Base-by-base conservation (phyloP, 2,329 filamentous ascomycete species). In the Aspergillus fructus region DNA sequence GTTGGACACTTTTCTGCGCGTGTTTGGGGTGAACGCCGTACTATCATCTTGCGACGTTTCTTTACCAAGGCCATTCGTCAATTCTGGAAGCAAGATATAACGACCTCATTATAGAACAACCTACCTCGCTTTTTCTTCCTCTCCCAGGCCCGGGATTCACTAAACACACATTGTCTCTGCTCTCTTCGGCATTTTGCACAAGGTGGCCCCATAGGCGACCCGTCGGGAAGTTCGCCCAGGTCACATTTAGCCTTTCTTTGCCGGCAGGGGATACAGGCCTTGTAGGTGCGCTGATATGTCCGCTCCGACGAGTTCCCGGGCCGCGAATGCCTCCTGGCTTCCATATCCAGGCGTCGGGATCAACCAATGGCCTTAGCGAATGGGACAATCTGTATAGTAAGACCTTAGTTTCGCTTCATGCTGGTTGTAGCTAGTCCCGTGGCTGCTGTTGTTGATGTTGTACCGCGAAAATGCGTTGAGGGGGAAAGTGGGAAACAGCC, bases 161-260 rank as follows among this genome's bases (percentile, higher is more conserved):
- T 74, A 57, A 82, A 82, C 3, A 80, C 67, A 63, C 80, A 82
- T 59, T 79, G 74, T 62, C 78, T 74, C 72, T 81, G 78, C 62
- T 82, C 79, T 49, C 80, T 73, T 56, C 77, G 75, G 66, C 80
- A 83, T 66, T 79, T 70, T 46, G 78, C 75, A 64, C 80, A 83
- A 33, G 79, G 73, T 43, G 73, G 73, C 11, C 72, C 72, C 54
- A 70, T 62, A 30, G 70, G 64, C 46, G 68, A 66, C 24, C 79
- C 77, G 57, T 74, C 74, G 55, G 75, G 62, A 4, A 73, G 75
- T 11, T 64, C 65, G 6, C 75, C 75, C 24, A 81, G 66, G 40
- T 82, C 79, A 61, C 80, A 83, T 68, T 80, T 81, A 50, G 80
- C 78, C 69, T 82, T 83, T 52, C 79, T 74, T 62, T 80, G 77